Percentiles rank a stretch among this genome's conserved stretches.
Conservation (phyloP, 176 grass and related monocot genomes). For the Tuctoria greenei region DNA sequence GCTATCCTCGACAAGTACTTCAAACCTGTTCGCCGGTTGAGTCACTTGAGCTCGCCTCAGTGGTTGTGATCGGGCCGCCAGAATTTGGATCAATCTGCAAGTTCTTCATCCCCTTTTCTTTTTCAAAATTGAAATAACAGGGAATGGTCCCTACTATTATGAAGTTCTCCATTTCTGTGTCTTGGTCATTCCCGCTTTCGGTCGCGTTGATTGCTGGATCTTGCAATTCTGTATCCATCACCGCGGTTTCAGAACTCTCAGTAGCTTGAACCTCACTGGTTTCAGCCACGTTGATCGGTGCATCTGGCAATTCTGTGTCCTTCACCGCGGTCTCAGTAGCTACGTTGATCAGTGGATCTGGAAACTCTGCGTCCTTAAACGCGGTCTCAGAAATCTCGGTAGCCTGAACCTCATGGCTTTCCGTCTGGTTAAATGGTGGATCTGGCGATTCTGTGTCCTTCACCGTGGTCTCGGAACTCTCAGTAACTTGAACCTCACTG, state of each 20-base stretch:
- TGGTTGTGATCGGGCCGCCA: background rate
- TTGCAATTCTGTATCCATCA: background rate
- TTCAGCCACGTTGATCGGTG: background rate
- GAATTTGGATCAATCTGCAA: constrained; percentile 4
- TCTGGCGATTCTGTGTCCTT: no score
- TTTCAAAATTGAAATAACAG: no score
- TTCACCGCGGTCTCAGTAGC: background rate
- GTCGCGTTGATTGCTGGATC: background rate
- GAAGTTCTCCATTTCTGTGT: background rate
- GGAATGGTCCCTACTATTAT: no score
- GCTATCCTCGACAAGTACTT: background rate
- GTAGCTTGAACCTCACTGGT: constrained; percentile 21
- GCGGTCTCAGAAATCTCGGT: no score
- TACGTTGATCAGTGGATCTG: background rate
- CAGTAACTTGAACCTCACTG: no score
- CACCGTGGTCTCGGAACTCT: no score
- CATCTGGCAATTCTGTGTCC: background rate
- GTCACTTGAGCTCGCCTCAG: background rate
- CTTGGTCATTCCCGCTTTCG: background rate
- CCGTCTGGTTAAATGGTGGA: no score
- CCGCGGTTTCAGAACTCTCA: background rate
- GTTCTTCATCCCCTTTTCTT: no score
- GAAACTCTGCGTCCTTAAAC: background rate
- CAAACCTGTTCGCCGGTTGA: background rate
- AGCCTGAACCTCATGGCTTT: no score